Evolutionary conservation across 257 asterid species (phyloP), one percentile per base, ranked within the genome.

Genomic region (Dorcoceras hygrometricum): DNA sequence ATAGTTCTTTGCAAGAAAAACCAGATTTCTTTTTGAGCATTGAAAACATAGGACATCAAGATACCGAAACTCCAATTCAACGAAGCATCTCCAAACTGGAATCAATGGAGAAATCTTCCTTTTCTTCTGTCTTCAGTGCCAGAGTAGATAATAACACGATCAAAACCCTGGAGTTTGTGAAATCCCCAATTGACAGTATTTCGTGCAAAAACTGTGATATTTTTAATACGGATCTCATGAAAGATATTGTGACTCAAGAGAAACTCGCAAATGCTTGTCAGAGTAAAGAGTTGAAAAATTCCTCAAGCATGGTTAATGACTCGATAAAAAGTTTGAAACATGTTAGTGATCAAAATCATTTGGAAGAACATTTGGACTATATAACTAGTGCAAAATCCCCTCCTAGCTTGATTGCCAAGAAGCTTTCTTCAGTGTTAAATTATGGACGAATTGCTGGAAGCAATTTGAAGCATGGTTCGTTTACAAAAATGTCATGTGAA

Each of bases 21-120:
- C 74, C 73, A 63, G 80, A 50, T 77, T 73, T 87, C 65, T 77
- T 77, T 67, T 61, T 66, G 50, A 32, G 65, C 71, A 79, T 66
- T 70, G 89, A 69, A 70, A 75, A 65, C 46, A 68, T 58, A 70
- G 74, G 57, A 55, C 73, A 57, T 74, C 73, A 58, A 65, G 76
- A 67, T 56, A 77, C 76, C 25, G 81, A 79, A 64, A 73, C 86
- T 67, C 85, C 95, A 43, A 82, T 90, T 71, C 95, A 79, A 80
- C 88, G 63, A 81, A 90, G 95, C 82, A 81, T 90, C 78, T 85
- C 90, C 54, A 90, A 86, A 75, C 87, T 90, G 71, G 85, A 81
- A 18, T 73, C 64, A 28, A 86, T 93, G 76, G 83, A 85, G 78
- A 82, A 76, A 68, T 86, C 94, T 78, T 79, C 90, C 29, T 76